phyloP scores from a whole-genome alignment of 2,329 filamentous ascomycete species.

The Pochonia chlamydosporia region DNA sequence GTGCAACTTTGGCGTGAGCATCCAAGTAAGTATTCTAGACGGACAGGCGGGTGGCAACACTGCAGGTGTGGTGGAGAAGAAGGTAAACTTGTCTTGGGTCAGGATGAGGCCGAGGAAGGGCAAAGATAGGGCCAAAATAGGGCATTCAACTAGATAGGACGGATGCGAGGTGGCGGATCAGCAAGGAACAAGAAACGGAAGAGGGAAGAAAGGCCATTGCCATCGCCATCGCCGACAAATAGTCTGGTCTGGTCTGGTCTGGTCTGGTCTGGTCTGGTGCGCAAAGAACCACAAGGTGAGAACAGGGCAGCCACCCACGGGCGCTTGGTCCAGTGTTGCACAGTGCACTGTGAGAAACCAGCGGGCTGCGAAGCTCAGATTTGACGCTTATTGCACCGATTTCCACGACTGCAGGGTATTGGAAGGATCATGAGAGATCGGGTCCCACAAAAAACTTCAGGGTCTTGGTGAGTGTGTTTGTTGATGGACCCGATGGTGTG shows the following conservation, averaged over 20 bases:
- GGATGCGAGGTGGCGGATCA: not conserved
- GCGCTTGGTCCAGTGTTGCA: too few relatives aligned
- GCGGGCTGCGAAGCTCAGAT: constrained; percentile 18
- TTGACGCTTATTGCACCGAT: constrained; percentile 28
- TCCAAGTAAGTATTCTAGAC: not conserved
- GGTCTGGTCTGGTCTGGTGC: too few relatives aligned
- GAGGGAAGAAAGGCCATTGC: constrained; percentile 8
- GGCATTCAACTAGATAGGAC: not conserved
- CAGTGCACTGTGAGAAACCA: too few relatives aligned
- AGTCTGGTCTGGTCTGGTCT: too few relatives aligned
- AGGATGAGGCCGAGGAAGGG: not conserved
- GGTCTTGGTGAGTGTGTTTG: constrained; percentile 11
- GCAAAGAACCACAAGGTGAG: too few relatives aligned
- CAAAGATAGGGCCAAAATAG: not conserved
- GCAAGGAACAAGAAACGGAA: constrained; percentile 1
- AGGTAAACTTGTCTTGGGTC: not conserved
- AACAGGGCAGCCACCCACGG: not conserved
- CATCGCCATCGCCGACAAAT: not conserved
- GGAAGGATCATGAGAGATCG: constrained; percentile 24
- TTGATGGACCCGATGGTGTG: not conserved
- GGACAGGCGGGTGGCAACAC: not conserved
- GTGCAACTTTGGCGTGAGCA: not conserved
- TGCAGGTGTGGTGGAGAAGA: not conserved
- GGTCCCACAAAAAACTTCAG: constrained; percentile 16
- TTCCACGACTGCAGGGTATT: constrained; percentile 18